Base-by-base conservation (phyloP, 2,329 filamentous ascomycete species). In the Ilyonectria destructans region DNA sequence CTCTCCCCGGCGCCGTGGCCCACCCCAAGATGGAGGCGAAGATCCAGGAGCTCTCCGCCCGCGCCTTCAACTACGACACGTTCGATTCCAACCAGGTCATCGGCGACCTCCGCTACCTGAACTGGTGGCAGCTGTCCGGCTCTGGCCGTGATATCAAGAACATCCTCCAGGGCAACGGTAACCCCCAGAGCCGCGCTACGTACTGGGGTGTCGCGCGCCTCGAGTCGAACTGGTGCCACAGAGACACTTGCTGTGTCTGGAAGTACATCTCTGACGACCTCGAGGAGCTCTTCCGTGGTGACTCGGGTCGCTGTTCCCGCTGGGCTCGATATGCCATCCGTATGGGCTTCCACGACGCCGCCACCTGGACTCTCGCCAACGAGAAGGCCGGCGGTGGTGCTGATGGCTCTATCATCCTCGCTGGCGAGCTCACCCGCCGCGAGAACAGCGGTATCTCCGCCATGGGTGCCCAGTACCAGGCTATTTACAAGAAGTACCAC, bases 271-370 rank as follows among this genome's bases (percentile, higher is more conserved):
- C 80, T 15, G 75, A 80, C 51, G 81, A 84, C 21, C 80, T 85
- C 72, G 73, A 77, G 4, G 46, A 67, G 3, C 69, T 77, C 10
- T 85, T 84, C 77, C 71, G 74, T 5, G 82, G 82, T 5, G 66
- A 72, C 3, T 80, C 79, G 0, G 81, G 81, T 2, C 77, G 81
- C 1, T 86, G 84, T 69, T 86, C 82, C 60, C 78, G 78, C 52
- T 78, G 79, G 72, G 85, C 85, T 9, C 82, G 85, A 9, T 79
- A 75, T 52, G 83, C 84, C 13, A 78, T 86, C 48, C 83, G 85
- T 3, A 79, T 85, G 33, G 85, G 84, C 13, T 86, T 86, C 74
- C 85, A 86, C 68, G 85, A 86, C 67, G 82, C 84, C 3, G 85
- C 79, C 2, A 78, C 80, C 26, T 86, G 84, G 83, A 82, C 81